Base-by-base conservation (phyloP, 2,329 filamentous ascomycete genomes). In the Trichoderma guizhouense region DNA sequence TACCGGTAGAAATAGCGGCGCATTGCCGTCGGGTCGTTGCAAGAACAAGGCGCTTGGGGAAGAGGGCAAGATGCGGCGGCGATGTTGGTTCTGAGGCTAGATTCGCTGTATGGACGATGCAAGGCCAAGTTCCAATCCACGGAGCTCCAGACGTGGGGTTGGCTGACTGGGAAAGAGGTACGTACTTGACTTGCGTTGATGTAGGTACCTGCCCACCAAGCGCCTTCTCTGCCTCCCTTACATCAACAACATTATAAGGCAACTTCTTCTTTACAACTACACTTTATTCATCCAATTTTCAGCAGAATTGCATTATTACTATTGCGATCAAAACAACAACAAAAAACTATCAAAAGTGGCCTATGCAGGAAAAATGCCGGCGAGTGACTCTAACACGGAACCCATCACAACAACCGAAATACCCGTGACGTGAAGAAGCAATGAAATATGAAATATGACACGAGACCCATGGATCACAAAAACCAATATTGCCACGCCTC, bases 101-200 rank as follows among this genome's bases (percentile, higher is more conserved):
- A 26, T 43, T 28, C 18, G 43, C 26, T n/a, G 24, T 30, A 30
- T 61, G 57, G 30, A 43, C n/a, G 26, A 32, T 58, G 43, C 61
- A 62, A 58, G 57, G 57, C 39, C 24, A 28, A 51, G 67, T 36
- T 43, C 57, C 55, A 69, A 57, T 8, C 26, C 32, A 34, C 11
- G 60, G 60, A 62, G 34, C 32, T 39, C 36, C 14, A 30, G 61
- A 60, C 69, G 67, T 71, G 62, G 62, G 69, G 67, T 60, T 60
- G 53, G 55, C 57, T 65, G 62, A 64, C 51, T 57, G 51, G 21
- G 36, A 60, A 47, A 47, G 24, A 24, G 11, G 47, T 53, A 53
- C 21, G 47, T 53, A 53, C 47, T 24, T 14, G n/a, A 12, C 39
- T 26, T 58, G 43, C n/a, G n/a, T n/a, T n/a, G 11, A 21, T 64